Percentiles rank a stretch among this genome's conserved stretches.
These are phyloP conservation scores for Lactarius evosmus DNA, from an alignment of 768 basidiomycete species.

Conservation along the genomic window DNA sequence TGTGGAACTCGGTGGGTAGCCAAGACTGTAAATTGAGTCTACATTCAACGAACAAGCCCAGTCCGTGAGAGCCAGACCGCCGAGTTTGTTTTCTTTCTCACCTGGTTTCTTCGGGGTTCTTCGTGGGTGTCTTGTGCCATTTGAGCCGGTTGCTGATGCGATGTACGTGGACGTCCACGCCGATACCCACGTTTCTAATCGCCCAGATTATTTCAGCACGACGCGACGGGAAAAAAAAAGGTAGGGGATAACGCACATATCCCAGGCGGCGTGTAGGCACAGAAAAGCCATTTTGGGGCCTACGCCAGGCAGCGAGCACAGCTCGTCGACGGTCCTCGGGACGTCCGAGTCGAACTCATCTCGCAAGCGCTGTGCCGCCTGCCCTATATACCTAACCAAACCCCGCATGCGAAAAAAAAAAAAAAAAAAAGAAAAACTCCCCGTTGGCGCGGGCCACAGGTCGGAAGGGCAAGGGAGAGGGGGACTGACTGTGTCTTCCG, in stretches of 20 bases:
- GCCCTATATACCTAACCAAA: slow-evolving; percentile 61
- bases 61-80: background rate
- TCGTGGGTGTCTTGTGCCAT: slow-evolving; percentile 87
- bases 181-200: slow-evolving; percentile 79
- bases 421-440: background rate
- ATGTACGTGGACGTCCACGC: slow-evolving; percentile 95
- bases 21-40: slow-evolving; percentile 81
- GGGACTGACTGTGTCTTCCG: slow-evolving; percentile 71
- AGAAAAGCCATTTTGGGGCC: slow-evolving; percentile 98
- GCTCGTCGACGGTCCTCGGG: slow-evolving; percentile 81
- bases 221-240: background rate
- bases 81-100: slow-evolving; percentile 30
- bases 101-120: slow-evolving; percentile 87
- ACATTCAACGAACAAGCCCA: background rate
- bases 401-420: background rate
- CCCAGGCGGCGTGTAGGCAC: slow-evolving; percentile 80
- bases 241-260: slow-evolving; percentile 48
- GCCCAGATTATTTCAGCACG: background rate
- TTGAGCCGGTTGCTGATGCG: slow-evolving; percentile 89
- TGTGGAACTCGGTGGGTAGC: slow-evolving; percentile 70
- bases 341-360: slow-evolving; percentile 81
- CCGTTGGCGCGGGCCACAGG: background rate
- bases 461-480: background rate
- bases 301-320: slow-evolving; percentile 86
- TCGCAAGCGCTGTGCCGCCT: slow-evolving; percentile 62